Base-by-base conservation (phyloP, 129 eudicot species). In the Arctium minus region DNA sequence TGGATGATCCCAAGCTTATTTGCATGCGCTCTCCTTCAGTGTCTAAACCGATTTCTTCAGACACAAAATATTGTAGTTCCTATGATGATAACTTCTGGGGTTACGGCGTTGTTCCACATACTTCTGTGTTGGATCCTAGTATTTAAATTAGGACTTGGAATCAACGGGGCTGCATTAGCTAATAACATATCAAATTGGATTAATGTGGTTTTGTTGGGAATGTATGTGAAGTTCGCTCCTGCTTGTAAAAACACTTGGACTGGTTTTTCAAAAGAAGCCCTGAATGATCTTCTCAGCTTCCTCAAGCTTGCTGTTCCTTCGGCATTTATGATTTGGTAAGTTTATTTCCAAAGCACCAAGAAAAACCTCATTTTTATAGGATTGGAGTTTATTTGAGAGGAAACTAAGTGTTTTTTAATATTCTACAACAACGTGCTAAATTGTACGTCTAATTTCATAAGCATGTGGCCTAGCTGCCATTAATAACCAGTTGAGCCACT, bases 1-100 rank as follows among this genome's bases (percentile, higher is more conserved):
- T 89, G 90, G 89, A 87, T 93, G 93, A 91, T 93, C 85, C 95
- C 97, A 13, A 83, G 93, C 76, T 89, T 93, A 46, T 93, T 91
- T 70, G 91, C 95, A 17, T 93, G 88, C 30, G 86, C 81, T 35
- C 76, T 93, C 48, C 97, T 93, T 73, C 92, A 91, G 74, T 93
- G 93, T 71, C 83, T 91, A 1, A 85, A 82, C 44, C 83, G 91
- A 82, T 93, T 91, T 76, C 83, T 93, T 72, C 95, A 93, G 77
- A 83, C 96, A 13, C 97, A 93, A 84, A 91, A 89, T 62, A 86
- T 86, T 48, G 93, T 91, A 3, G 83, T 93, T n/a, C 97, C 96
- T 10, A 91, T 93, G 97, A 79, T 93, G 95, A 30, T 88, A 32
- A 86, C 50, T 82, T 84, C 92, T 1, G 97, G 91, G 64, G 33